Evolutionary conservation across 768 basidiomycete species (phyloP), one percentile per base, ranked within the genome.

Genomic region (Boletus sp.): DNA sequence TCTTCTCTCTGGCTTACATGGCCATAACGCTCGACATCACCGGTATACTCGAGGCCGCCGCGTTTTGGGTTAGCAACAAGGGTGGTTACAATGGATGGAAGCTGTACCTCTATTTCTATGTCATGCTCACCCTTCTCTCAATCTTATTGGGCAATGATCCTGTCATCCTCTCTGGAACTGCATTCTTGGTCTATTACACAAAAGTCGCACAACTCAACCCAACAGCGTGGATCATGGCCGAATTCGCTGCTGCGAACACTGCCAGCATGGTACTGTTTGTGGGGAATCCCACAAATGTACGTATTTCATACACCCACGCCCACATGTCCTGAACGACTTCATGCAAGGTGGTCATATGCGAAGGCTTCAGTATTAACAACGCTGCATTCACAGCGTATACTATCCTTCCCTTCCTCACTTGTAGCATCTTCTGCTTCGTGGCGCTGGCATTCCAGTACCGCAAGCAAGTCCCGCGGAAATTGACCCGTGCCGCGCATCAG

Each of bases 81-180:
- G 89, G 91, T 23, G 90, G 93, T 4, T 69, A 75, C 7, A 83
- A 84, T 29, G 90, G 90, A n/a, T 77, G 78, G 62, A 83, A 72
- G 45, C 77, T 96, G 0, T 94, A 86, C 70, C 67, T 88, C 30
- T 87, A 87, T 59, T 88, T 98, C 68, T 98, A 93, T 68, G 35
- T 85, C 56, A 84, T 97, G 78, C 84, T 96, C 65, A 86, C 90
- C 13, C 65, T 81, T 14, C 77, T 86, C 55, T 93, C 91, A 39
- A 77, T 88, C 41, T 61, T 94, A 1, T 77, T 97, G n/a, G 95
- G 94, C 7, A 97, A 97, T 64, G 93, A 98, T 71, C 95, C 95
- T 0, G 83, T 98, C 66, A 90, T 97, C 53, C 80, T 98, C 45
- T 91, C 88, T 13, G 94, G 93, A 2, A 96, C 94, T 0, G 85